Base-by-base conservation (phyloP, 306 rosid species). In the Vigna unguiculata region DNA sequence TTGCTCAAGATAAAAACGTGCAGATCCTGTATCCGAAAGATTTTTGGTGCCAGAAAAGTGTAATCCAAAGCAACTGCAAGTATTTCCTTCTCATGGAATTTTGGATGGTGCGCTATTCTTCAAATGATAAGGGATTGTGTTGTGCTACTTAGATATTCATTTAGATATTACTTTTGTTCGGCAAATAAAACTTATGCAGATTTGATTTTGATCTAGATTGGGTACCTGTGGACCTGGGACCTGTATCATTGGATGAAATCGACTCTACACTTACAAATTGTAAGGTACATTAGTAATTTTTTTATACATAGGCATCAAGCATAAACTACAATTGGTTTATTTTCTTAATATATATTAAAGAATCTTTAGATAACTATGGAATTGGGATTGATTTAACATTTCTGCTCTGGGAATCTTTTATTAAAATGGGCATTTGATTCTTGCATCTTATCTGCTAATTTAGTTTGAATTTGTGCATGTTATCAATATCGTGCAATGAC, bases 201-300 rank as follows among this genome's bases (percentile, higher is more conserved):
- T 48, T 19, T 45, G 28, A 75, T 67, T 80, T 47, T 65, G 73
- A 72, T 80, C 69, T 80, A 94, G 96, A 88, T 52, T 94, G 97
- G 97, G 77, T 78, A 53, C 98, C 97, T 77, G 80, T 87, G 46
- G 98, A 94, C 81, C 86, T 90, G 79, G 98, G 98, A 68, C 96
- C 96, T 55, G 62, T 14, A 60, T 89, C 98, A 46, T 77, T 89
- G 80, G 83, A 85, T 21, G 94, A 90, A 82, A 81, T 95, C 47
- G 78, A 82, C 58, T 87, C 86, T 78, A 72, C 82, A 41, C 92
- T 95, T 79, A 60, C 80, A 74, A 79, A 76, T 52, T 86, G 86
- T 84, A 77, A 92, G 97, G 98, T 95, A 89, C 34, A 24, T 20
- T 13, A 52, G n/a, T 30, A 40, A 57, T 46, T 48, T 77, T 25